Base-by-base conservation (phyloP, 352 stramenopile species). In the Pythium chondricola region DNA sequence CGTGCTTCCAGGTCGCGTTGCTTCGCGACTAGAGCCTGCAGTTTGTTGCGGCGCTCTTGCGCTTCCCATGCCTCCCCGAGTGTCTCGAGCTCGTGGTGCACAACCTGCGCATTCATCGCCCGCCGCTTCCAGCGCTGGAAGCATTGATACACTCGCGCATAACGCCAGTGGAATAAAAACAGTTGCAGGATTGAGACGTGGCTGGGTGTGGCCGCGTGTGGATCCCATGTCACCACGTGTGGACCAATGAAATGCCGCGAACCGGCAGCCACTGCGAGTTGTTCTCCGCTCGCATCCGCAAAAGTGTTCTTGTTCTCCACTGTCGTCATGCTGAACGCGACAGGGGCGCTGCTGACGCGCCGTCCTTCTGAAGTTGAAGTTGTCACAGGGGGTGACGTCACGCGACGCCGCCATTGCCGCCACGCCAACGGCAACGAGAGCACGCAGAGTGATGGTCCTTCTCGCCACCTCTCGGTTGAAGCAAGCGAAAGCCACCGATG, bases 51-150 rank as follows among this genome's bases (percentile, higher is more conserved):
- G 1, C 54, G 40, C 2, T 35, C 47, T 6, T 43, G 26, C 3
- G 54, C 46, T 0, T 26, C 38, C 54, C 54, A 62, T 13, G 54
- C 20, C 16, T 56, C 54, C 4, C 10, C 46, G 2, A 62, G 27
- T 18, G 46, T 52, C 54, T 62, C 54, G 2, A 52, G 26, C 22
- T 51, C 54, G n/a, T 62, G 46, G 37, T 43, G 26, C 11, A 37
- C 42, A 22, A 62, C 46, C 47, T 62, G 46, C 7, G 54, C 36
- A 44, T 43, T 56, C 11, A 41, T 20, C 22, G 43, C 18, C 16
- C 30, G n/a, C 6, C 45, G 54, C 20, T 56, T 58, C 58, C 58
- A 66, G 6, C 47, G 47, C 9, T 48, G 39, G 40, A 66, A 66
- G 20, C 46, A 44, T 29, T 66, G 58, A 27, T 58, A 52, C 7